Percentiles rank a stretch among this genome's conserved stretches.
Conservation (phyloP, 2,329 filamentous ascomycete species). For the Drechslerella stenobrocha region DNA sequence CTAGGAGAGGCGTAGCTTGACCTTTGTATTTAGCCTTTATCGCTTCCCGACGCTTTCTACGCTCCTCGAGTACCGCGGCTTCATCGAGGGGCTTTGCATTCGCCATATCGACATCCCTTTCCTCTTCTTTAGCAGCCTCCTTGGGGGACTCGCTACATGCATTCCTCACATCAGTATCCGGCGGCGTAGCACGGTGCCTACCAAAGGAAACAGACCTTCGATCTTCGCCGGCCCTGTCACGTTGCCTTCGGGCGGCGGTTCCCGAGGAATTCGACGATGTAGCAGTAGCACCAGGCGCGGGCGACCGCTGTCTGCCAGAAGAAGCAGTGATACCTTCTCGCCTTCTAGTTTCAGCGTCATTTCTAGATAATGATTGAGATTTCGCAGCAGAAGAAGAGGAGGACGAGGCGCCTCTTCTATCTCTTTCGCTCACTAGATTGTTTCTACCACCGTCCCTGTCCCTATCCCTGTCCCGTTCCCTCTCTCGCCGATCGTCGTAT, state of each 20-base stretch:
- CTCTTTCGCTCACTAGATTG: conserved; percentile 68
- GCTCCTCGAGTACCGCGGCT: conserved; percentile 79
- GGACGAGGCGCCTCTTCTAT: conserved; percentile 61
- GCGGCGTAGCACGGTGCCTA: not conserved
- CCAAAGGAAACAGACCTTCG: conserved; percentile 49
- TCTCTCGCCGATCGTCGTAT: conserved; percentile 47
- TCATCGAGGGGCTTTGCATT: conserved; percentile 70
- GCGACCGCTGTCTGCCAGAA: conserved; percentile 55
- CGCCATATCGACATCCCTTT: conserved; percentile 54
- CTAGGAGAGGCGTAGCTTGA: conserved; percentile 71
- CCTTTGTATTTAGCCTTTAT: conserved; percentile 78
- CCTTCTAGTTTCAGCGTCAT: conserved; percentile 70
- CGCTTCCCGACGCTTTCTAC: conserved; percentile 79
- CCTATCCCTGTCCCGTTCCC: conserved; percentile 55
- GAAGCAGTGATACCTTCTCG: conserved; percentile 60
- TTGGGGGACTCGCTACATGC: conserved; percentile 45
- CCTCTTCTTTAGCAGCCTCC: conserved; percentile 40
- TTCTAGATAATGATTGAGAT: conserved; percentile 61
- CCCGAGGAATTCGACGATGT: conserved; percentile 21
- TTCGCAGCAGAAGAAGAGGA: conserved; percentile 57
- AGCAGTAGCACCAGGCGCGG: conserved; percentile 30
- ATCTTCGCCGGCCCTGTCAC: conserved; percentile 16
- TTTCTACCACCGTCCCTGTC: conserved; percentile 61
- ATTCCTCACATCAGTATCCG: conserved; percentile 48
- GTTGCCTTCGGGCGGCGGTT: conserved; percentile 24